Evolutionary conservation across 768 basidiomycete species (phyloP).

Genomic region (Suillus luteus): DNA sequence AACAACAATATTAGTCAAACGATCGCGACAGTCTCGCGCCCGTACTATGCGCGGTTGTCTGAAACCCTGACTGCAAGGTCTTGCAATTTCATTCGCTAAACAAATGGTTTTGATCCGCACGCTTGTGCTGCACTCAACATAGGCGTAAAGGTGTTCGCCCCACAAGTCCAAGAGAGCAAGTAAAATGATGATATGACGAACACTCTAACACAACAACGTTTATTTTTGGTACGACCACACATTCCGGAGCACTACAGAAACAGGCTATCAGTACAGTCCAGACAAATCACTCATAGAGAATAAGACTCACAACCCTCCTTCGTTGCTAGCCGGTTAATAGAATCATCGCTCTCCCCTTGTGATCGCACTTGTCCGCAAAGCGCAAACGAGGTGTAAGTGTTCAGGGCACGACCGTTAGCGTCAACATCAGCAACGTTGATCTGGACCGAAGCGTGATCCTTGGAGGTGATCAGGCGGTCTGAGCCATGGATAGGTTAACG

Average conservation of each 20-base stretch:
- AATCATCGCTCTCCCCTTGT: slow-evolving; percentile 95
- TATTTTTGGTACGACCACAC: slow-evolving; percentile 97
- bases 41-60: too few species aligned
- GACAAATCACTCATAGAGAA: neutral
- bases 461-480: slow-evolving; percentile 98
- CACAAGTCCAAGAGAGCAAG: slow-evolving; percentile 10
- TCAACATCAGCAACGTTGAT: slow-evolving; percentile 95
- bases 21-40: neutral
- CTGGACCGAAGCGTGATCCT: slow-evolving; percentile 99
- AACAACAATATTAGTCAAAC: neutral
- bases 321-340: slow-evolving; percentile 93
- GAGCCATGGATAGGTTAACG: slow-evolving; percentile 14
- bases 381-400: slow-evolving; percentile 87
- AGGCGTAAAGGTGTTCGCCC: neutral
- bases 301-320: slow-evolving; percentile 84
- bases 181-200: slow-evolving; percentile 21
- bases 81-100: neutral
- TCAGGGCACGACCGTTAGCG: slow-evolving; percentile 76
- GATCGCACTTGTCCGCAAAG: slow-evolving; percentile 93
- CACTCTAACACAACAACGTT: slow-evolving; percentile 26
- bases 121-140: neutral
- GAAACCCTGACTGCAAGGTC: neutral
- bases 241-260: slow-evolving; percentile 80
- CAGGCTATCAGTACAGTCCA: slow-evolving; percentile 9
- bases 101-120: neutral